Evolutionary conservation across 2,329 filamentous ascomycete species (phyloP), one percentile per base, ranked within the genome.

Genomic region (Sclerotiophoma versabilis): DNA sequence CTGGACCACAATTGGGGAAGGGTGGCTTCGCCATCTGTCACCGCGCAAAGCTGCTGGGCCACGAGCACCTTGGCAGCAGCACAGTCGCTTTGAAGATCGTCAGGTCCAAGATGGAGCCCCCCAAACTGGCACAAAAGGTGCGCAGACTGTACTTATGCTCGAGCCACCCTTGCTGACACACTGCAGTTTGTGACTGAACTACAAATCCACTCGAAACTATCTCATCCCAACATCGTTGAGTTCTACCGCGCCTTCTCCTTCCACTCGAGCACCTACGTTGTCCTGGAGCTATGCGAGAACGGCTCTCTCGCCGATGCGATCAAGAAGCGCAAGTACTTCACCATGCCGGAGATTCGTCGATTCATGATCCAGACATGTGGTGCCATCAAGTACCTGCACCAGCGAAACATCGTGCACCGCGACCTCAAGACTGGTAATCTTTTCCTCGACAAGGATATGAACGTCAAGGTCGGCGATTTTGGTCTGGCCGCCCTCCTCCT

Each of bases 361-460:
- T 96, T 96, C 74, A 89, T 95, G 57, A 87, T 99, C 33, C 95
- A 99, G 76, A 92, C 97, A 56, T 92, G 93, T 62, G 95, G 95
- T 29, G 95, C 95, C 30, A 93, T 99, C 77, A 98, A 98, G 77
- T 99, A 99, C 73, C 90, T 99, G 81, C 96, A 99, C 75, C 87
- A 87, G 69, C 90, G 96, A 72, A 95, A 93, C 62, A 96, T 99
- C 58, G 96, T 98, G 43, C 95, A 99, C 76, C 87, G 95, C 43
- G 95, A 99, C 76, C 78, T 99, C 65, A 99, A 99, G 78, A 98
- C 97, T 82, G 96, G 95, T 42, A 99, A 99, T 74, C 88, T 99
- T 63, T 99, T 99, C 69, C 82, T 99, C 46, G 95, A 99, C 74
- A 86, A 86, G 48, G 83, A 92, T 63, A 97, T 99, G 93, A 96